phyloP scores from a whole-genome alignment of 257 asterid species.

The Verbascum thapsus region DNA sequence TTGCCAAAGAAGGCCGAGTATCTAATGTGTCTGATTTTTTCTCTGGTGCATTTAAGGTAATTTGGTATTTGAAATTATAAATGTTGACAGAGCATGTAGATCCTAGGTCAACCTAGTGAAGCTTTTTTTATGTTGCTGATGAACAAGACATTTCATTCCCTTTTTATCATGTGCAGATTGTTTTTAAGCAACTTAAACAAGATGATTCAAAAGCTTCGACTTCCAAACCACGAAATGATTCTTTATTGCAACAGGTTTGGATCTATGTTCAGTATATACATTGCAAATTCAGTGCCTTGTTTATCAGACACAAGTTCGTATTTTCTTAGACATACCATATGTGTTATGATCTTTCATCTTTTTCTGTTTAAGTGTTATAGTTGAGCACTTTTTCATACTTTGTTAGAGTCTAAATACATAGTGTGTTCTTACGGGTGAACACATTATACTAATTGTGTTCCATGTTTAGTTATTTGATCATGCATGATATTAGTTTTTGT shows the following conservation, averaged over 20 bases:
- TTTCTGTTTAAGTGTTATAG: conserved; percentile 5
- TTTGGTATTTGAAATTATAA: conserved; percentile 14
- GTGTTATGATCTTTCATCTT: not conserved
- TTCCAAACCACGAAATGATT: conserved; percentile 64
- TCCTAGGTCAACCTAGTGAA: not conserved
- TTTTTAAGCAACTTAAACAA: conserved; percentile 48
- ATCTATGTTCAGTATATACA: conserved; percentile 9
- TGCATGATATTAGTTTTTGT: not conserved
- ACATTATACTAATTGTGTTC: not conserved
- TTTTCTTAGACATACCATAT: not conserved
- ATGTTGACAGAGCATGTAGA: not conserved
- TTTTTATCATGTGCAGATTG: conserved; percentile 49
- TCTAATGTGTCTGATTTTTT: conserved; percentile 55
- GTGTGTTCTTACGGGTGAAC: not conserved
- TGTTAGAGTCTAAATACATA: conserved; percentile 12
- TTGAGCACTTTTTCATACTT: conserved; percentile 10
- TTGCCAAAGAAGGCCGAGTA: conserved; percentile 74
- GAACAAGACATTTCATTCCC: conserved; percentile 12
- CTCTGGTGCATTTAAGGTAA: conserved; percentile 83
- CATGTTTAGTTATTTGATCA: not conserved
- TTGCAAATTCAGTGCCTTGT: conserved; percentile 22
- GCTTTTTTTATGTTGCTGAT: conserved; percentile 4
- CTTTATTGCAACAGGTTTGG: conserved; percentile 80
- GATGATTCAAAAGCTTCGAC: conserved; percentile 58
- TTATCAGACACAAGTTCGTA: not conserved